These are phyloP conservation scores for Auricularia cornea DNA, from an alignment of 768 basidiomycete genomes.

Conservation along the genomic window DNA sequence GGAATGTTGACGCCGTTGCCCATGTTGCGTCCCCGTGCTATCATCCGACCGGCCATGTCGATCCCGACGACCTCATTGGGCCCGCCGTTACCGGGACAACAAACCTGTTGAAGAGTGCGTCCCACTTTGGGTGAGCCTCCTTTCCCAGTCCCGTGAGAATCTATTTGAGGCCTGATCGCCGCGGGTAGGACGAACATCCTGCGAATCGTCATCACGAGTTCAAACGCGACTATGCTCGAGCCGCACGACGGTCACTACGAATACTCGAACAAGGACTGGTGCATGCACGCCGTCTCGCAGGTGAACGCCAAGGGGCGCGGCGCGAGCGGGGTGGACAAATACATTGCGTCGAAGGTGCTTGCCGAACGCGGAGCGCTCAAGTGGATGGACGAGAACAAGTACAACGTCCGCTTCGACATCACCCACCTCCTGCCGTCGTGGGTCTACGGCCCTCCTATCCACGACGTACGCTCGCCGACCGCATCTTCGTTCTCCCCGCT, in stretches of 20 bases:
- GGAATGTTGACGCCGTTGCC: slow-evolving; percentile 62
- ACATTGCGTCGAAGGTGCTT: slow-evolving; percentile 21
- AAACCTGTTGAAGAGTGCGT: neutral
- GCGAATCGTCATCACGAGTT: slow-evolving; percentile 63
- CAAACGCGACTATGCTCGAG: slow-evolving; percentile 40
- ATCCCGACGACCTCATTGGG: slow-evolving; percentile 20
- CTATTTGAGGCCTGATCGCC: neutral
- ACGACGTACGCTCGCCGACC: slow-evolving; percentile 29
- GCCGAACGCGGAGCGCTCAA: slow-evolving; percentile 24
- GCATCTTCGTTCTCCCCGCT: too few species aligned
- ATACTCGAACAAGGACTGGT: slow-evolving; percentile 24
- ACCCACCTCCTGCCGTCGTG: slow-evolving; percentile 47
- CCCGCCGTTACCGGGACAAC: slow-evolving; percentile 10
- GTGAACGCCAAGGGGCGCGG: slow-evolving; percentile 22
- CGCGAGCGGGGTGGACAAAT: slow-evolving; percentile 12
- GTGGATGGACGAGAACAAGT: slow-evolving; percentile 23
- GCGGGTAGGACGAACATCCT: slow-evolving; percentile 43
- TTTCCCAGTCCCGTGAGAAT: neutral
- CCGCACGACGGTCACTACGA: neutral
- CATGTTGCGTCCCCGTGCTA: slow-evolving; percentile 51
- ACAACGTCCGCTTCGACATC: slow-evolving; percentile 39
- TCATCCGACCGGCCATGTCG: neutral
- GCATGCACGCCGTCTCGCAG: slow-evolving; percentile 15
- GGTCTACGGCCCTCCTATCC: slow-evolving; percentile 23
- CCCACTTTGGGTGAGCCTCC: slow-evolving; percentile 1